Conservation (phyloP, 495 filamentous ascomycete species). For the Stereocaulon alpinum region DNA sequence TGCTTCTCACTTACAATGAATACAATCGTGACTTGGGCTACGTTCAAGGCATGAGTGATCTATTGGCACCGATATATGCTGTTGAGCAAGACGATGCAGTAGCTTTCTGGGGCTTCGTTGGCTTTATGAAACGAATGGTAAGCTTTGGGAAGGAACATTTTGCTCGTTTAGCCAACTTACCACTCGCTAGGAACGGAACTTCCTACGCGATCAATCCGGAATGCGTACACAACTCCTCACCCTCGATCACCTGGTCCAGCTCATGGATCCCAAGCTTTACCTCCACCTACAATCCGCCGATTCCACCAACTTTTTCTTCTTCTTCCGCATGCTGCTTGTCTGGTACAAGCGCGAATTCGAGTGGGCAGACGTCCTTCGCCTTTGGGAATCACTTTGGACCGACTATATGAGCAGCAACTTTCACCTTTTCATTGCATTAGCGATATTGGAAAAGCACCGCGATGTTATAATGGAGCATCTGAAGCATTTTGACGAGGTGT, state of each 20-base stretch:
- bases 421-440: conserved; percentile 87
- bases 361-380: conserved; percentile 72
- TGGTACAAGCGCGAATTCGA: conserved; percentile 98
- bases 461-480: conserved; percentile 91
- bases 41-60: conserved; percentile 97
- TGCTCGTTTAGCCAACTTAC: neutral
- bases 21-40: conserved; percentile 90
- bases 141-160: conserved; percentile 2
- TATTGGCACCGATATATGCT: conserved; percentile 91
- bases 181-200: conserved; percentile 66
- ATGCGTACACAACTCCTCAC: conserved; percentile 88
- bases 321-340: conserved; percentile 95
- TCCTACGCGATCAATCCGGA: conserved; percentile 87
- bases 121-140: conserved; percentile 92
- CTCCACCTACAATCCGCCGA: conserved; percentile 80
- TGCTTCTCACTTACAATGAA: conserved; percentile 97
- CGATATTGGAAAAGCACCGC: conserved; percentile 91
- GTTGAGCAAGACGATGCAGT: conserved; percentile 94
- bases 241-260: conserved; percentile 84
- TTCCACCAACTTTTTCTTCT: conserved; percentile 98
- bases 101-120: conserved; percentile 93
- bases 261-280: conserved; percentile 93
- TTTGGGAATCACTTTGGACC: conserved; percentile 95
- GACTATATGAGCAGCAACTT: conserved; percentile 81
- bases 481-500: conserved; percentile 88